Base-by-base conservation (phyloP, 257 asterid species). In the Petunia secreta region DNA sequence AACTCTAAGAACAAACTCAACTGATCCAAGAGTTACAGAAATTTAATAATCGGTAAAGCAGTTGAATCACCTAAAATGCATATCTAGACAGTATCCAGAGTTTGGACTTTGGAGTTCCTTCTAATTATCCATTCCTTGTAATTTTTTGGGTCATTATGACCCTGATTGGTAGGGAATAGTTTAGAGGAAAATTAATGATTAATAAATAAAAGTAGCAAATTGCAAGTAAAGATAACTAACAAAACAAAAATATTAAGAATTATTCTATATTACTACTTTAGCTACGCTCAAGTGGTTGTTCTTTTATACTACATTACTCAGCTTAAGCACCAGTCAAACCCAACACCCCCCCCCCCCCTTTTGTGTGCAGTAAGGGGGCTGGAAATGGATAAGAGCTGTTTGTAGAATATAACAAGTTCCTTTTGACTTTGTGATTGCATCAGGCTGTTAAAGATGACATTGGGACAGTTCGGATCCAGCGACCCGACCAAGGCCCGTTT, bases 401-500 rank as follows among this genome's bases (percentile, higher is more conserved):
- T 73, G 36, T 36, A 50, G 53, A 10, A 44, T 50, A 62, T 73
- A 11, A 25, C 25, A 73, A 50, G 46, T 34, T 73, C 62, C 58
- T 50, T 50, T 71, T 71, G 10, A 11, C 77, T 50, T 50, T 71
- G 1, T 73, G 59, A 40, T 79, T 75, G 54, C 74, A 40, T 83
- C 91, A 96, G 99, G 98, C 94, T 76, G 92, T 94, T 39, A 94
- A 89, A 87, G 99, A 96, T 85, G 99, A 94, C 83, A 83, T 89
- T 78, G 99, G 98, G 58, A 86, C 97, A 38, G 43, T 96, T 82
- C 91, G 98, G 75, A 89, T 96, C 79, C 99, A 94, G 90, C 90
- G 91, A 75, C 98, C 98, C 40, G 91, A 88, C 65, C 94, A 96
- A 84, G 98, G 99, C 82, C 99, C 99, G 13, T 96, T 94, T 89